phyloP scores from a whole-genome alignment of 805 yeast genomes.

The Kazachstania taianensis region DNA sequence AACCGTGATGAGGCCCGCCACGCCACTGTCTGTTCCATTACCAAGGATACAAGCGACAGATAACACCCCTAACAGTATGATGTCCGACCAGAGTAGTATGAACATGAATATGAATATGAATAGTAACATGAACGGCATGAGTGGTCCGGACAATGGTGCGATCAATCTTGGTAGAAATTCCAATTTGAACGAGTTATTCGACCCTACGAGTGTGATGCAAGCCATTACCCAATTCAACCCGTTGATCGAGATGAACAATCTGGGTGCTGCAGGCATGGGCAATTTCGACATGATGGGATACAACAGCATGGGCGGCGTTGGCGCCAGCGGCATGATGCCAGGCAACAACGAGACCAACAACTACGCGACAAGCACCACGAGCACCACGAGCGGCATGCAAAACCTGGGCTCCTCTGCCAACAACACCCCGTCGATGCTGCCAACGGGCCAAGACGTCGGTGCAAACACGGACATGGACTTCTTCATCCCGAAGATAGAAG shows the following conservation, averaged over 20 bases:
- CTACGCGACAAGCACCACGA: neutral
- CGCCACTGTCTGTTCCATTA: neutral
- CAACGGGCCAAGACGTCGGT: neutral
- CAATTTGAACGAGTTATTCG: slow-evolving; percentile 13
- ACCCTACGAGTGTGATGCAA: slow-evolving; percentile 25
- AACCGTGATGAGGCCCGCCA: neutral
- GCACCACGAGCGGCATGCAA: neutral
- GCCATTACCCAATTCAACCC: slow-evolving; percentile 12
- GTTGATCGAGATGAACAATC: slow-evolving; percentile 2
- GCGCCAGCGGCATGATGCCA: slow-evolving; percentile 1
- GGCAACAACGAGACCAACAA: neutral
- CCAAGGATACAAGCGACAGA: neutral
- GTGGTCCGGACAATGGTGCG: neutral
- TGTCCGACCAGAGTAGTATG: neutral
- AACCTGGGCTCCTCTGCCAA: neutral
- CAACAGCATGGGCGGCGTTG: slow-evolving; percentile 2
- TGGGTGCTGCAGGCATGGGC: slow-evolving; percentile 1
- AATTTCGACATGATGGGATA: neutral
- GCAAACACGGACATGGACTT: slow-evolving; percentile 3
- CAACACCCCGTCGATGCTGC: neutral
- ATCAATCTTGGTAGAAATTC: slow-evolving; percentile 1
- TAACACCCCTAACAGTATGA: neutral
- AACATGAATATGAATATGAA: neutral
- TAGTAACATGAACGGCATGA: neutral
- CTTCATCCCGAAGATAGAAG: slow-evolving; percentile 10